Evolutionary conservation across 352 stramenopile genomes (phyloP), one percentile per base, ranked within the genome.

Genomic region (Phytophthora cactorum): DNA sequence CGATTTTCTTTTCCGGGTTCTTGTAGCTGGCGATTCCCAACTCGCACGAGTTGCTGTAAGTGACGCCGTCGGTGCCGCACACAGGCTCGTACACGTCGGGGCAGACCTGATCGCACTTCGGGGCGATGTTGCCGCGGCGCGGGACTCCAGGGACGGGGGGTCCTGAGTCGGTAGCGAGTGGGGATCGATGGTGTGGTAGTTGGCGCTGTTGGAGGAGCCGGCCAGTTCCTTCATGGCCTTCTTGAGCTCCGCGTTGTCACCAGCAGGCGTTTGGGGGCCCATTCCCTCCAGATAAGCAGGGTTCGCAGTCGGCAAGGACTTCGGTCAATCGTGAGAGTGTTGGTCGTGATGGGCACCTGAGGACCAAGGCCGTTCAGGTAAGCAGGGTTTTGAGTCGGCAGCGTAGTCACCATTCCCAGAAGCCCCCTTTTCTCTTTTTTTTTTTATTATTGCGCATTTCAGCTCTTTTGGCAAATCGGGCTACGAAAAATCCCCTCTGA

Each of bases 1-100:
- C 36, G 36, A 43, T 43, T 3, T 8, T 3, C 36, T 43, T 43
- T 5, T 11, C 2, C 1, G 68, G 64, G 14, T 72, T 43, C 4
- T 63, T 41, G 41, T 60, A 78, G 22, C 15, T 47, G 8, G 56
- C 66, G 7, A 65, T 52, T 4, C 38, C 38, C 27, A 76, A 46
- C 15, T 56, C 44, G 68, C 72, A 80, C 41, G 38, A 38, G 32
- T 77, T 80, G 50, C 14, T 8, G 59, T 80, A 75, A 3, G 68
- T 80, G 31, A 73, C 52, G 14, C 69, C 69, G 32, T 80, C 61
- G 1, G 68, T 75, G 31, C 68, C 72, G 31, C 72, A 80, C 7
- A 80, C 65, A 5, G 62, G 53, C 3, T 38, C 9, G 51, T 43
- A 15, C 5, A 11, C 36, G 8, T n/a, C 12, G 2, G 28, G 25